Base-by-base conservation (phyloP, 805 yeast genomes). In the Wickerhamiella australiensis region DNA sequence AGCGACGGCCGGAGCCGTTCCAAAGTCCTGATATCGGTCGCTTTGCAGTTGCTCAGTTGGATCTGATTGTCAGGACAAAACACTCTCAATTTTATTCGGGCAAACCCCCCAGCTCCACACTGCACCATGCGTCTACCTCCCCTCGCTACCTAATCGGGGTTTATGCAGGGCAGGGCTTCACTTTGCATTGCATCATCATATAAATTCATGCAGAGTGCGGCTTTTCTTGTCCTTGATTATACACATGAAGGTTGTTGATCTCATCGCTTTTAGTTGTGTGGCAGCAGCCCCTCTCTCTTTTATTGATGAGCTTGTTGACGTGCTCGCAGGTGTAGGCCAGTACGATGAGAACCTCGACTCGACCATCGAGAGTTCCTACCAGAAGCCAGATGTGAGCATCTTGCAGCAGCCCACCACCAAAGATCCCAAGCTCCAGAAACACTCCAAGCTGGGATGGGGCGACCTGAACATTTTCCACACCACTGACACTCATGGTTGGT, bases 401-500 rank as follows among this genome's bases (percentile, higher is more conserved):
- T 21, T 44, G 31, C 47, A 44, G 47, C 47, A 44, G 41, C 47
- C 47, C 18, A 17, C 41, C 41, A 33, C 37, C 33, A 44, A 44
- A 21, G 41, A 18, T 21, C 47, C 47, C 41, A 44, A 44, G 31
- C 15, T 13, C 22, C 47, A 44, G 36, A 44, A 44, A 38, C 47
- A 44, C 33, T 22, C 33, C 31, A 44, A 31, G 15, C 59, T 87
- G 20, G 60, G 65, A 8, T 72, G 87, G 74, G 86, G 87, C 0
- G 76, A 80, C 50, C 51, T 92, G 41, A 90, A 92, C 67, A 84
- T 92, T 57, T 60, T 90, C 25, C 97, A 90, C 59, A 88, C 97
- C 1, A 92, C 98, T 0, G 98, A 92, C 59, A 90, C 96, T 2
- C 98, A 92, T 64, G 96, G 73, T 31, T 92, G 98, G 98, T 77